Evolutionary conservation across 352 stramenopile species (phyloP).

Genomic region (Phytophthora parvispora): DNA sequence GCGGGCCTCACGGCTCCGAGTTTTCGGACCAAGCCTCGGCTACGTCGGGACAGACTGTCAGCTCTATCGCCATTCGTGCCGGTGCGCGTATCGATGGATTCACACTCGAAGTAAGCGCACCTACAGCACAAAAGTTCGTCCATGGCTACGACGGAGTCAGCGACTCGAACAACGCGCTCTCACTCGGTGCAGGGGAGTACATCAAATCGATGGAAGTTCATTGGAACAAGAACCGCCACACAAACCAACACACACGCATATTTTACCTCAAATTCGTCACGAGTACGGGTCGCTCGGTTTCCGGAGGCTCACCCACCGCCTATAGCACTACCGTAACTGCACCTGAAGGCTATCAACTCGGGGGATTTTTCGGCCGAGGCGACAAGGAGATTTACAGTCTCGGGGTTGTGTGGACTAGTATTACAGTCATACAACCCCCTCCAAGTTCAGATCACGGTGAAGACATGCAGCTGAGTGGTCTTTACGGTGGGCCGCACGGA

Average conservation of each 20-base stretch:
- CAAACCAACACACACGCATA: conserved; percentile 20
- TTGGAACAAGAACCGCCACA: conserved; percentile 26
- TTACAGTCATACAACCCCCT: too few relatives aligned
- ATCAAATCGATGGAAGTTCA: conserved; percentile 32
- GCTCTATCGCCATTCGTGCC: conserved; percentile 20
- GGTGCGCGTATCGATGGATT: conserved; percentile 19
- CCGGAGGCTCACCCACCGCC: too few relatives aligned
- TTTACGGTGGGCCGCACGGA: too few relatives aligned
- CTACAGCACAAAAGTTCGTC: conserved; percentile 17
- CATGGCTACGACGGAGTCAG: conserved; percentile 21
- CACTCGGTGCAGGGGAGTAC: conserved; percentile 15
- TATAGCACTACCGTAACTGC: too few relatives aligned
- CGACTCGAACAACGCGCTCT: conserved; percentile 22
- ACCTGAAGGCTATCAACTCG: too few relatives aligned
- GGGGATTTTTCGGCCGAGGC: too few relatives aligned
- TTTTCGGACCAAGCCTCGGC: conserved; percentile 22
- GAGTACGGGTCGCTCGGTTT: conserved; percentile 7
- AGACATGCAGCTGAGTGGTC: too few relatives aligned
- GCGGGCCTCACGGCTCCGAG: conserved; percentile 16
- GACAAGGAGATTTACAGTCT: too few relatives aligned
- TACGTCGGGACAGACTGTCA: conserved; percentile 25
- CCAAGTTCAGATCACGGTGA: too few relatives aligned
- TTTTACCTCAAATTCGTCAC: conserved; percentile 27
- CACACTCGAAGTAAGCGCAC: conserved; percentile 13
- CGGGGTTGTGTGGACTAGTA: too few relatives aligned